Percentiles rank a stretch among this genome's conserved stretches.
phyloP scores from a whole-genome alignment of 2,329 filamentous ascomycete genomes.

The Xylaria sp. region DNA sequence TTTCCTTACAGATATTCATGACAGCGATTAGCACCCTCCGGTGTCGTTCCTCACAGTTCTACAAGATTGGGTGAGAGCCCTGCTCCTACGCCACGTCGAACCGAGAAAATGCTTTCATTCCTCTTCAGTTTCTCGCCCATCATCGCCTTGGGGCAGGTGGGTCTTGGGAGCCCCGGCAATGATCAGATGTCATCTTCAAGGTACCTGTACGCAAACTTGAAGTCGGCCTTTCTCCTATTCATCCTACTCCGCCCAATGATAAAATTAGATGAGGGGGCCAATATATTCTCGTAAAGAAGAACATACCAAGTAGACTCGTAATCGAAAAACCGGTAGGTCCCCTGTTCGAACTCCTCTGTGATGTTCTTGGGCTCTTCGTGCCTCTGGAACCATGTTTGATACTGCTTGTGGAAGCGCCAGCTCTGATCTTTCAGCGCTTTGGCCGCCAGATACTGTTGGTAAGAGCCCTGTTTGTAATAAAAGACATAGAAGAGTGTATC shows the following conservation, averaged over 20 bases:
- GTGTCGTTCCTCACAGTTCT: conserved; percentile 11
- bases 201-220: conserved; percentile 98
- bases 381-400: conserved; percentile 98
- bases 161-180: conserved; percentile 57
- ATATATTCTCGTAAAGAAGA: not conserved
- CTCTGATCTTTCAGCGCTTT: conserved; percentile 98
- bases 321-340: conserved; percentile 98
- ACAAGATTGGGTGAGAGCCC: conserved; percentile 7
- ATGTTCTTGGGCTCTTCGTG: conserved; percentile 99
- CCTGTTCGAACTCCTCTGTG: conserved; percentile 98
- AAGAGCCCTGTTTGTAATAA: conserved; percentile 97
- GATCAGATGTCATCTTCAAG: conserved; percentile 86
- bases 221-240: conserved; percentile 97
- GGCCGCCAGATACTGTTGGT: conserved; percentile 94
- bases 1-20: conserved; percentile 24
- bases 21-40: conserved; percentile 24
- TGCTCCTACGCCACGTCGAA: conserved; percentile 5
- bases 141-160: not conserved
- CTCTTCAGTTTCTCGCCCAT: conserved; percentile 10
- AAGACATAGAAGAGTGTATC: conserved; percentile 99
- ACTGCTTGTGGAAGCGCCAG: conserved; percentile 99
- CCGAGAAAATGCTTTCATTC: not conserved
- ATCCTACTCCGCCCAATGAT: conserved; percentile 72
- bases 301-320: conserved; percentile 98
- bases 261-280: conserved; percentile 37